Conservation (phyloP, 108 stramenopile genomes). For the Nitzschia inconspicua region DNA sequence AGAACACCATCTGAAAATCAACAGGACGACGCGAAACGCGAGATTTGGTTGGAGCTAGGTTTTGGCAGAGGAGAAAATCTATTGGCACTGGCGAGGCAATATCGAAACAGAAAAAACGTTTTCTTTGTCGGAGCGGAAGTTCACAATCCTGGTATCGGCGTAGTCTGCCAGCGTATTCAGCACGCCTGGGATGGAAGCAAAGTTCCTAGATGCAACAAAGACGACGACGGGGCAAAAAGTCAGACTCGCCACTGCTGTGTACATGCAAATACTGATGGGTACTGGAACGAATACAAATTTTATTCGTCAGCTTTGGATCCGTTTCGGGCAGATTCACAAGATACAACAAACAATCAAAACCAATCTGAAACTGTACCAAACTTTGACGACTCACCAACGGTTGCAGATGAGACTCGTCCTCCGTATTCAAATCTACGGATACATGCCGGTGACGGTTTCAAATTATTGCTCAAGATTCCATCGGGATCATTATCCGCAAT, state of each 20-base stretch:
- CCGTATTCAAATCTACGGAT: constrained; percentile 54
- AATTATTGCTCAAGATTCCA: constrained; percentile 52
- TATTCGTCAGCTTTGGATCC: not conserved
- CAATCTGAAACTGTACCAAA: too few relatives aligned
- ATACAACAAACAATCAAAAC: not conserved
- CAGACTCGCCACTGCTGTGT: not conserved
- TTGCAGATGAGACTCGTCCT: not conserved
- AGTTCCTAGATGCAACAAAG: constrained; percentile 7
- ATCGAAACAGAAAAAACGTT: constrained; percentile 27
- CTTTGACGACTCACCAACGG: too few relatives aligned
- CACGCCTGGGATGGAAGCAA: too few relatives aligned
- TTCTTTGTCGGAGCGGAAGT: constrained; percentile 63
- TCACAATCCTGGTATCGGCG: constrained; percentile 52
- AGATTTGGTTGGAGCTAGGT: constrained; percentile 70
- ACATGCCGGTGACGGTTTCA: constrained; percentile 63
- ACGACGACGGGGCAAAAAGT: not conserved
- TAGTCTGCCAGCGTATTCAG: constrained; percentile 41
- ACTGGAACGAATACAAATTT: not conserved
- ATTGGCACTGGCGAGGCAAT: constrained; percentile 35
- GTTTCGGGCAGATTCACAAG: not conserved
- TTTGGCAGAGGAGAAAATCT: constrained; percentile 71
- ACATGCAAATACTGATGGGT: not conserved
- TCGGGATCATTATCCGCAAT: constrained; percentile 40
- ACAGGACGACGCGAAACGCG: constrained; percentile 9
- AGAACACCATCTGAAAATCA: constrained; percentile 7